Evolutionary conservation across 352 stramenopile species (phyloP).

Genomic region (Phytophthora uliginosa): DNA sequence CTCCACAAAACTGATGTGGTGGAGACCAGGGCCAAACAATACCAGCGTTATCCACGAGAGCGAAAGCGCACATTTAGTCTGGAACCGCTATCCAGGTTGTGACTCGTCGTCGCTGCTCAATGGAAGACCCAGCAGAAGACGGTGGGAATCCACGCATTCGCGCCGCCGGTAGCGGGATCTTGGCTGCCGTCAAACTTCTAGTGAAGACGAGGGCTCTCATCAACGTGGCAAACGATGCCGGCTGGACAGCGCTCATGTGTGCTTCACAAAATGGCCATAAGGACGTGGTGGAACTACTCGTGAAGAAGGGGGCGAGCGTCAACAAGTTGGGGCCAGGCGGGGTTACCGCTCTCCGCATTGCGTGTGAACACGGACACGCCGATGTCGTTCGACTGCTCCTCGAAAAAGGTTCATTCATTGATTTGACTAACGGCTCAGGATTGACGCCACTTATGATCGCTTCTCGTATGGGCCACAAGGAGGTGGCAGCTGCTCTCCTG

Average conservation of each 20-base stretch:
- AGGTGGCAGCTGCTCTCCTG: background rate
- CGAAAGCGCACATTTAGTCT: background rate
- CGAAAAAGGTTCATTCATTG: conserved; percentile 2
- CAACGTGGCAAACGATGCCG: background rate
- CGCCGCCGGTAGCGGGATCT: background rate
- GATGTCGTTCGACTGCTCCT: conserved; percentile 3
- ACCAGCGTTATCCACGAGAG: background rate
- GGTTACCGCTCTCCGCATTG: background rate
- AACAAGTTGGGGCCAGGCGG: background rate
- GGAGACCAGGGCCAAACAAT: background rate
- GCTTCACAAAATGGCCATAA: background rate
- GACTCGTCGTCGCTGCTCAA: background rate
- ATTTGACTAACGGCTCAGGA: background rate
- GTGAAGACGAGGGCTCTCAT: background rate
- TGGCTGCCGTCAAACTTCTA: background rate
- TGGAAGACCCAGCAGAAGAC: background rate
- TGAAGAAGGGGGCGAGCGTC: background rate
- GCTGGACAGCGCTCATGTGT: background rate
- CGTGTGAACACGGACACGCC: background rate
- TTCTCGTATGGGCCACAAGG: background rate
- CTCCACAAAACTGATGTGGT: background rate
- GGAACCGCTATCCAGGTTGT: background rate
- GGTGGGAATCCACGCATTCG: background rate
- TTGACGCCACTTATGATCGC: background rate
- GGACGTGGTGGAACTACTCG: background rate